phyloP scores from a whole-genome alignment of 805 yeast genomes.

The Schizosaccharomyces lindneri region DNA sequence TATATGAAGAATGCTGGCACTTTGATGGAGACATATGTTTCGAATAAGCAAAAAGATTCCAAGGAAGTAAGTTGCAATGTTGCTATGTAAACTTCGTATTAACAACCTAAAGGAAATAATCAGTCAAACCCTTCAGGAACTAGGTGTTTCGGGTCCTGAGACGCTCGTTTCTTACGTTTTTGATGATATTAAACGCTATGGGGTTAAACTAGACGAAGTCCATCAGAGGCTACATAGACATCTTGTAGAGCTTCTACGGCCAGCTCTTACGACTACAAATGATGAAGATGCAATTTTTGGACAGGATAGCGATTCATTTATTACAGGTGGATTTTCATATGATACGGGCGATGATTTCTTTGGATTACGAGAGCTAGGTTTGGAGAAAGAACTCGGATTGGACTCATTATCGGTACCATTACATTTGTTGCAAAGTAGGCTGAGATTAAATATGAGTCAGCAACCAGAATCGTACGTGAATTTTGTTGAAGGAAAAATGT shows the following conservation, averaged over 20 bases:
- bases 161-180: slow-evolving; percentile 47
- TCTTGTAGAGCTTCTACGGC: slow-evolving; percentile 32
- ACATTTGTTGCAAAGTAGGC: slow-evolving; percentile 56
- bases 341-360: slow-evolving; percentile 94
- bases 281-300: slow-evolving; percentile 57
- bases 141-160: too few species aligned
- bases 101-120: too few species aligned
- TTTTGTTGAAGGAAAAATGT: slow-evolving; percentile 26
- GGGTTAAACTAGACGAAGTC: slow-evolving; percentile 42
- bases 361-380: slow-evolving; percentile 82
- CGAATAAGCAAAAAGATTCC: neutral
- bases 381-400: slow-evolving; percentile 76
- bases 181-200: slow-evolving; percentile 47
- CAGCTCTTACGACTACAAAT: slow-evolving; percentile 32
- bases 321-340: slow-evolving; percentile 82
- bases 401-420: slow-evolving; percentile 70
- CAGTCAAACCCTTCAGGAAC: too few species aligned
- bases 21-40: neutral
- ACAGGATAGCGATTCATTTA: slow-evolving; percentile 80
- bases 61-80: neutral
- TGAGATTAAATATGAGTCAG: slow-evolving; percentile 19
- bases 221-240: slow-evolving; percentile 40
- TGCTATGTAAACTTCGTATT: slow-evolving; percentile 26
- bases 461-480: slow-evolving; percentile 14
- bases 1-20: slow-evolving; percentile 49